These are phyloP conservation scores for Suillus brevipes DNA, from an alignment of 768 basidiomycete genomes.

Conservation along the genomic window DNA sequence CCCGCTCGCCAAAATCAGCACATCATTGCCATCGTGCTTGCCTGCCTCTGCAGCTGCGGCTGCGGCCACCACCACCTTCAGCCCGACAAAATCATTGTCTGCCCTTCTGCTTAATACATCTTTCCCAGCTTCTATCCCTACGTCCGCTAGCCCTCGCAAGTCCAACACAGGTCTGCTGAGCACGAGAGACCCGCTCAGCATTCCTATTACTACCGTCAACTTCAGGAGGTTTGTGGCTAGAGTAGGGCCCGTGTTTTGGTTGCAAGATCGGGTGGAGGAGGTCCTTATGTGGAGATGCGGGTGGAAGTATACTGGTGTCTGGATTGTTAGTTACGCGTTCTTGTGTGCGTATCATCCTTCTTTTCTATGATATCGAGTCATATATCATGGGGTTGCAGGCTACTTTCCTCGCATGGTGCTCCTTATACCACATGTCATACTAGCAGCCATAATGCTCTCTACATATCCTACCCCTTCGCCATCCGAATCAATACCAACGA, in stretches of 20 bases:
- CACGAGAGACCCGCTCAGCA: constrained; percentile 67
- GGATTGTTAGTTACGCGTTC: constrained; percentile 74
- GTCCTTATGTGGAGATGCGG: constrained; percentile 79
- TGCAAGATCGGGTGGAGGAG: constrained; percentile 87
- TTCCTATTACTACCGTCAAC: constrained; percentile 76
- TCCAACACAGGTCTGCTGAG: constrained; percentile 45
- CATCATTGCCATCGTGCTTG: constrained; percentile 39
- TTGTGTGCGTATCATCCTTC: constrained; percentile 50
- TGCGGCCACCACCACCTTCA: constrained; percentile 24
- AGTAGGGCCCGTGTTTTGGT: constrained; percentile 82
- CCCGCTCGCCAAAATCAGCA: constrained; percentile 42
- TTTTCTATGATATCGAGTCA: background rate
- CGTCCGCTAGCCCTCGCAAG: constrained; percentile 19
- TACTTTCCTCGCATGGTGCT: constrained; percentile 74
- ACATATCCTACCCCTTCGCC: constrained; percentile 50
- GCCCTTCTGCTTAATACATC: constrained; percentile 28
- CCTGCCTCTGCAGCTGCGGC: constrained; percentile 19
- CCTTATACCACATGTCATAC: constrained; percentile 60
- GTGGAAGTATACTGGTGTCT: constrained; percentile 68
- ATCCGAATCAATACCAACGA: background rate
- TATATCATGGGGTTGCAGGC: constrained; percentile 42
- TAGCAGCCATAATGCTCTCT: constrained; percentile 67
- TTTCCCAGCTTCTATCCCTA: constrained; percentile 23
- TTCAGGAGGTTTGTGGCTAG: constrained; percentile 79
- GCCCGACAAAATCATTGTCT: constrained; percentile 34